phyloP scores from a whole-genome alignment of 1,284 basidiomycete species.

The Boletus smithii region DNA sequence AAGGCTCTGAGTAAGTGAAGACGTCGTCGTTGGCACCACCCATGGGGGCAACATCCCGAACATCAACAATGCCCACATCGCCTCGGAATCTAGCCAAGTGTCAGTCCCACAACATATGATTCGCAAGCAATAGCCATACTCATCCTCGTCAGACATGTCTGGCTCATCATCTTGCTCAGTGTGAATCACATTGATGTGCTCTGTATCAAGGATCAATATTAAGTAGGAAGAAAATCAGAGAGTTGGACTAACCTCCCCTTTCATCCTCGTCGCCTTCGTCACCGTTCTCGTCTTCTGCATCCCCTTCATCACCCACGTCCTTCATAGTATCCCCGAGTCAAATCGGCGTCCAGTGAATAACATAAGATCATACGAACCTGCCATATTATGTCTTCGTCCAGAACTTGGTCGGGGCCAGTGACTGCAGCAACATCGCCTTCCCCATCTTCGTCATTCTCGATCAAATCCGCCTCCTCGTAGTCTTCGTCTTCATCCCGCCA shows the following conservation, averaged over 20 bases:
- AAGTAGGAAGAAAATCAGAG: neutral
- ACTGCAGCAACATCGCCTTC: slow-evolving; percentile 44
- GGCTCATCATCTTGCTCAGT: slow-evolving; percentile 56
- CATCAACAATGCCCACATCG: slow-evolving; percentile 48
- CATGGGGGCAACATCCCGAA: slow-evolving; percentile 38
- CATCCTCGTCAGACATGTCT: slow-evolving; percentile 72
- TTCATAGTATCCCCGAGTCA: slow-evolving; percentile 28
- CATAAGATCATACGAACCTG: slow-evolving; percentile 49
- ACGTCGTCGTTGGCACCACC: slow-evolving; percentile 41
- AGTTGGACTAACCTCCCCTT: slow-evolving; percentile 36
- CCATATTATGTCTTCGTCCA: slow-evolving; percentile 65
- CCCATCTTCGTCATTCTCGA: slow-evolving; percentile 53
- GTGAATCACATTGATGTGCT: slow-evolving; percentile 43
- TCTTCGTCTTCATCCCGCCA: slow-evolving; percentile 68
- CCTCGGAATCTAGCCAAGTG: slow-evolving; percentile 42
- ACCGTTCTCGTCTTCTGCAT: slow-evolving; percentile 47
- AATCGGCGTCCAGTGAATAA: neutral
- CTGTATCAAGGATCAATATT: slow-evolving; percentile 18
- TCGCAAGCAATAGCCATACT: slow-evolving; percentile 39
- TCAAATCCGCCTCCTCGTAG: slow-evolving; percentile 56
- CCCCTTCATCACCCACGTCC: slow-evolving; percentile 59
- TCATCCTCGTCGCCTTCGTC: slow-evolving; percentile 46
- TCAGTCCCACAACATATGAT: slow-evolving; percentile 11
- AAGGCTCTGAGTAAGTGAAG: slow-evolving; percentile 52
- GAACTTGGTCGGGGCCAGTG: slow-evolving; percentile 38